These are phyloP conservation scores for Boeremia exigua DNA, from an alignment of 2,329 filamentous ascomycete genomes.

Conservation along the genomic window DNA sequence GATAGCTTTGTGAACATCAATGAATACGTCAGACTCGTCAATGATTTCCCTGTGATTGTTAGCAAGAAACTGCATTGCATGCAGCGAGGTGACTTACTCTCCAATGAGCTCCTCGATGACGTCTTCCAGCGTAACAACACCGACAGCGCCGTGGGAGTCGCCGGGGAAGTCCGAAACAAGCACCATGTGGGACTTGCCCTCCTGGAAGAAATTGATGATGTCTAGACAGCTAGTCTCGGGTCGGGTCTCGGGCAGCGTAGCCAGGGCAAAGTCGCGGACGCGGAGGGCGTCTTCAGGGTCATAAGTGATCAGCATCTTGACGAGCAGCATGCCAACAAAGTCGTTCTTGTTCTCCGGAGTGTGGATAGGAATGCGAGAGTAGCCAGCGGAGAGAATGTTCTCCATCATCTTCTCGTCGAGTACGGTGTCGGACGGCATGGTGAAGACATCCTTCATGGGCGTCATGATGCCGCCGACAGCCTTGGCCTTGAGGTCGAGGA, in stretches of 20 bases:
- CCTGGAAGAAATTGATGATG: constrained; percentile 99
- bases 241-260: constrained; percentile 91
- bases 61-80: not conserved
- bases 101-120: constrained; percentile 98
- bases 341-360: constrained; percentile 81
- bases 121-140: constrained; percentile 95
- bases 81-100: constrained; percentile 68
- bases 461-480: constrained; percentile 97
- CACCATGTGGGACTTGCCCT: constrained; percentile 99
- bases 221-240: constrained; percentile 96
- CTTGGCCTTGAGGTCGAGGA: constrained; percentile 95
- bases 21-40: constrained; percentile 97
- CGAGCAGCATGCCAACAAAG: constrained; percentile 96
- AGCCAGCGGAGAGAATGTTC: constrained; percentile 87
- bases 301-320: constrained; percentile 99
- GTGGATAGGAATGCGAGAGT: constrained; percentile 95
- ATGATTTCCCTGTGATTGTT: constrained; percentile 79
- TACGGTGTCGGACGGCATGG: constrained; percentile 92
- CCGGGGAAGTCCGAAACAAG: constrained; percentile 89
- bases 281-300: constrained; percentile 90
- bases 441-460: constrained; percentile 96
- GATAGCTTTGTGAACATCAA: constrained; percentile 98
- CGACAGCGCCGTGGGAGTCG: constrained; percentile 87
- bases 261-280: constrained; percentile 89
- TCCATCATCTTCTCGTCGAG: constrained; percentile 96